Base-by-base conservation (phyloP, 495 filamentous ascomycete species). In the Hapsidospora chrysogenum region DNA sequence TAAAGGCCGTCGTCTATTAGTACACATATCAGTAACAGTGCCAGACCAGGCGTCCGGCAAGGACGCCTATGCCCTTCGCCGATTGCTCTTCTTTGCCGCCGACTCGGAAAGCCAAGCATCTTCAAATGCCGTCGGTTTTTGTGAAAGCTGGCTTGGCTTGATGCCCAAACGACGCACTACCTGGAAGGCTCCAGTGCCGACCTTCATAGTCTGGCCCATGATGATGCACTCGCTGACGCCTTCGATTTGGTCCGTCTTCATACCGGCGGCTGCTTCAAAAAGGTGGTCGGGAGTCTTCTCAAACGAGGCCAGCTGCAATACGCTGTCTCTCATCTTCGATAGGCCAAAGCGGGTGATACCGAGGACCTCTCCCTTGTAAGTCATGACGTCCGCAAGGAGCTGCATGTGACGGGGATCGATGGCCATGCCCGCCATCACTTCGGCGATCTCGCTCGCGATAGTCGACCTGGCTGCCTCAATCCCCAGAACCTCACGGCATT, bases 321-420 rank as follows among this genome's bases (percentile, higher is more conserved):
- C 87, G 17, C 72, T 80, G 53, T 97, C 92, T 35, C 89, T 68
- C 86, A 94, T 97, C 67, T 97, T 97, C 33, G 84, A 76, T 27
- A 97, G 66, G 33, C 89, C 89, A 55, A 96, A 96, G 17, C 89
- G 78, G 7, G 89, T 97, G 49, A 97, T 97, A 23, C 89, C 89
- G n/a, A 94, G 70, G 0, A 96, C 80, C 42, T 96, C 87, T 31
- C 89, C 89, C 58, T 92, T 94, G 68, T 87, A 96, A 4, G 89
- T 97, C 89, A 97, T 97, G 23, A 95, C 85, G 40, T 97, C 92
- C n/a, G 89, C 87, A 11, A 97, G 70, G 6, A 97, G 72, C 52
- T 95, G 81, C 86, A 97, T 95, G 66, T 97, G 89, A 21, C 92
- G 80, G 18, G 89, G 89, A 62, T 97, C 89, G 44, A 97, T 95